Percentiles rank a stretch among this genome's conserved stretches.
These are phyloP conservation scores for Avena sativa DNA, from an alignment of 176 grass and related monocot genomes.

Conservation along the genomic window DNA sequence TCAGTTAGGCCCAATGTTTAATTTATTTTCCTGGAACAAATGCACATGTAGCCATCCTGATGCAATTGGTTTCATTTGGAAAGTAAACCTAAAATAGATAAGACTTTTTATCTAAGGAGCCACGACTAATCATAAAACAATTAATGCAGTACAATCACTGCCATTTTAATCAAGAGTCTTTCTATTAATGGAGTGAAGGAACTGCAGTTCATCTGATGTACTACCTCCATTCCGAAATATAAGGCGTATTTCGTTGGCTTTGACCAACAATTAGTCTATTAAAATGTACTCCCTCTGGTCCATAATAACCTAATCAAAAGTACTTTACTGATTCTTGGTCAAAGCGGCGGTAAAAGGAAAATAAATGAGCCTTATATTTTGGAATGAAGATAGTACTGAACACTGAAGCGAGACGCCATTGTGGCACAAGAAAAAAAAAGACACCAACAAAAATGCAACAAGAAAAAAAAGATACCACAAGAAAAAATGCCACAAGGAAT, in stretches of 20 bases:
- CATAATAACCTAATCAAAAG: no score
- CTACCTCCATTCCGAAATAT: not conserved
- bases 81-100: slow-evolving; percentile 20
- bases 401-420: slow-evolving; percentile 15
- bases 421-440: not conserved
- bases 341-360: no score
- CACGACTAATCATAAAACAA: slow-evolving; percentile 8
- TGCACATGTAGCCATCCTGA: not conserved
- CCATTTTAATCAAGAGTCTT: slow-evolving; percentile 40
- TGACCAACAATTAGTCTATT: no score
- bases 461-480: not conserved
- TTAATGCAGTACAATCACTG: slow-evolving; percentile 4
- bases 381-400: not conserved
- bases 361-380: no score
- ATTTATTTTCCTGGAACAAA: slow-evolving; percentile 22
- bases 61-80: slow-evolving; percentile 18
- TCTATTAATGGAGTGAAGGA: slow-evolving; percentile 17
- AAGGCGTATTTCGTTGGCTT: no score
- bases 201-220: slow-evolving; percentile 20
- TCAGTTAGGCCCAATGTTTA: slow-evolving; percentile 31
- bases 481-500: not conserved
- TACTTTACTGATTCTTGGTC: no score
- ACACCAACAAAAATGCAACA: not conserved
- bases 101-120: slow-evolving; percentile 18
- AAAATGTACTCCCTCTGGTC: no score